A percentile compares a stretch with the other conserved stretches of the same genome.
phyloP scores from a whole-genome alignment of 2,329 filamentous ascomycete species.

The Endoconidiophora laricicola region DNA sequence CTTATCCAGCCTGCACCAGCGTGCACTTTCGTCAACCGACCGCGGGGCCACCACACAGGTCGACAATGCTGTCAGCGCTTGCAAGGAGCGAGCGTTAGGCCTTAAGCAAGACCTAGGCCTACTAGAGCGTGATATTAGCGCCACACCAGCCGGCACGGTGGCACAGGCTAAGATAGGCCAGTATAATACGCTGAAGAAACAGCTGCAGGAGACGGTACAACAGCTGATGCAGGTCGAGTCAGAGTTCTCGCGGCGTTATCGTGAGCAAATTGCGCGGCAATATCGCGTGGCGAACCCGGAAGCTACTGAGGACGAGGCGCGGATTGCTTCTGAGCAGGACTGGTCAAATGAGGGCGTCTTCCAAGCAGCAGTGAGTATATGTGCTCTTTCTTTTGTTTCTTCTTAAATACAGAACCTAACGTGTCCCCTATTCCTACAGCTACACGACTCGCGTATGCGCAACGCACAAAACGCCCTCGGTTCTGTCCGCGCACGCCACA shows the following conservation, averaged over 20 bases:
- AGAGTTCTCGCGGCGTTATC: slow-evolving; percentile 52
- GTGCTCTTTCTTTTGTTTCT: slow-evolving; percentile 1
- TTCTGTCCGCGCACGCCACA: slow-evolving; percentile 66
- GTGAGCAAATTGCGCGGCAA: slow-evolving; percentile 64
- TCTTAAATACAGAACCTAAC: background rate
- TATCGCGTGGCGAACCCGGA: slow-evolving; percentile 70
- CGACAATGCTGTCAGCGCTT: slow-evolving; percentile 51
- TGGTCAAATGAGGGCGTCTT: slow-evolving; percentile 70
- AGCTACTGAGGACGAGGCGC: slow-evolving; percentile 56
- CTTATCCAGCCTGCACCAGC: slow-evolving; percentile 55
- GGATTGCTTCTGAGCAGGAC: slow-evolving; percentile 50
- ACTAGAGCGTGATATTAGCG: slow-evolving; percentile 47
- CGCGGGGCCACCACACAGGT: slow-evolving; percentile 34
- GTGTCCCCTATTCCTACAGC: slow-evolving; percentile 5
- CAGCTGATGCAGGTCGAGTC: slow-evolving; percentile 56
- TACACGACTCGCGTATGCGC: slow-evolving; percentile 7
- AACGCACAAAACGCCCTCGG: slow-evolving; percentile 37
- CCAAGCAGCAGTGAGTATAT: slow-evolving; percentile 55
- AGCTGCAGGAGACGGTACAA: slow-evolving; percentile 55
- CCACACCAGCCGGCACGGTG: slow-evolving; percentile 21
- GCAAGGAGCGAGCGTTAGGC: slow-evolving; percentile 54
- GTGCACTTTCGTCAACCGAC: slow-evolving; percentile 51
- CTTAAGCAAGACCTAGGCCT: slow-evolving; percentile 68
- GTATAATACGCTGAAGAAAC: slow-evolving; percentile 50
- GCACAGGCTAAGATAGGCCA: slow-evolving; percentile 58